phyloP scores from a whole-genome alignment of 2,329 filamentous ascomycete genomes.

The Scedosporium aurantiacum region DNA sequence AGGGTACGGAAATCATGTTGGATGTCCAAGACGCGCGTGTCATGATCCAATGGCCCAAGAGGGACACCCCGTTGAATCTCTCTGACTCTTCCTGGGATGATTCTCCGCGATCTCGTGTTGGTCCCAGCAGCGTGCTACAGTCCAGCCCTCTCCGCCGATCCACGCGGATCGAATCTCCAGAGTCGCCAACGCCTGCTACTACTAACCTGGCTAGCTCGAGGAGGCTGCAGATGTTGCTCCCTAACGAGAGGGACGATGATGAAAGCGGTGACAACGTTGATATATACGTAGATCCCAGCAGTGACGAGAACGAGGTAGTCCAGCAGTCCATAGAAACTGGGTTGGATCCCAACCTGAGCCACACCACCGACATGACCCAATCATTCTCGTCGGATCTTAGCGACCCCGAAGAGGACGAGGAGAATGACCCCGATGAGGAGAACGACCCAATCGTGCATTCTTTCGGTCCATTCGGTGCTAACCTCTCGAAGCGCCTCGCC shows the following conservation, averaged over 20 bases:
- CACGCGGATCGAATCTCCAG: constrained; percentile 58
- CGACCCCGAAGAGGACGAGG: constrained; percentile 49
- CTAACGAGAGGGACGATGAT: constrained; percentile 33
- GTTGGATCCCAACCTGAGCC: constrained; percentile 11
- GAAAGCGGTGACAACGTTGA: constrained; percentile 10
- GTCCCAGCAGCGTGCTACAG: constrained; percentile 34
- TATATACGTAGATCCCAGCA: constrained; percentile 14
- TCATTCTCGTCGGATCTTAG: constrained; percentile 45
- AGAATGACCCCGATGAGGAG: constrained; percentile 74
- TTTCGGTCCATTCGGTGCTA: constrained; percentile 80
- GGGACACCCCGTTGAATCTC: constrained; percentile 34
- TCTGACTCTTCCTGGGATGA: constrained; percentile 64
- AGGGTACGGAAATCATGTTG: constrained; percentile 81
- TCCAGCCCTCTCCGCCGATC: constrained; percentile 48
- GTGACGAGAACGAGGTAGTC: constrained; percentile 9
- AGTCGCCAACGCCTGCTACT: constrained; percentile 36
- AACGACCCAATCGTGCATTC: constrained; percentile 90
- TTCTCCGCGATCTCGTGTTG: constrained; percentile 32
- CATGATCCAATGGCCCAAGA: constrained; percentile 74
- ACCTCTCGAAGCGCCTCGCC: constrained; percentile 71
- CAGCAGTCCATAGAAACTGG: neutral
- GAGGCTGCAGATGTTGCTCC: constrained; percentile 33
- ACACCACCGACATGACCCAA: constrained; percentile 27
- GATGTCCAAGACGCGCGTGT: constrained; percentile 91
- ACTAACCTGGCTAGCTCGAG: constrained; percentile 30